Base-by-base conservation (phyloP, 2,329 filamentous ascomycete genomes). In the Phialophora verrucosa region DNA sequence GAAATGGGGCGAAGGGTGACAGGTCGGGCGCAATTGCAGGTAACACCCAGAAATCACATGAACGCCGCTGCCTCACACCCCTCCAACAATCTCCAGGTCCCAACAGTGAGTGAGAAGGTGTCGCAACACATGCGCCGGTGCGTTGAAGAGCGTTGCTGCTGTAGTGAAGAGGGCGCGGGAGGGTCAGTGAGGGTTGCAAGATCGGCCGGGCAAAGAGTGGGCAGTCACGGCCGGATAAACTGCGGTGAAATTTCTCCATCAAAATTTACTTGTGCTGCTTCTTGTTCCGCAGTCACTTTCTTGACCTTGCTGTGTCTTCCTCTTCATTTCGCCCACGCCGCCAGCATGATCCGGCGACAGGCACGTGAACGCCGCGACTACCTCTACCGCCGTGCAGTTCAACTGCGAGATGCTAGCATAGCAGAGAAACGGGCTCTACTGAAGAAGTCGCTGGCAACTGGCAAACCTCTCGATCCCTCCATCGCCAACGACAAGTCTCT, bases 351-450 rank as follows among this genome's bases (percentile, higher is more conserved):
- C 81, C 87, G 90, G 74, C 87, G 89, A 83, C 90, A 92, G 84
- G 89, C 90, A 69, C 88, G 91, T 72, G 88, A 93, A 78, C 85
- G 92, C 73, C 85, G 91, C 73, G 92, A 96, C 77, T 96, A 98
- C 78, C 88, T 99, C 74, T 96, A 97, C 79, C 88, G 94, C 67
- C 90, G 91, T 75, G 94, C 95, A 44, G 85, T 97, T 65, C 89
- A 92, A 25, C 86, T 97, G 51, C 89, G 91, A 72, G 92, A 97
- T 81, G 94, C 94, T 68, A 94, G 97, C 75, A 96, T 96, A 71
- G 91, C 91, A 64, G 92, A 96, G 77, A 97, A 97, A 78, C 85
- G 94, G 74, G 90, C 93, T 47, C 91, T 96, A 77, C 82, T 99
- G 62, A 91, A 93, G 77, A 88, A 90, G 38, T 93, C 93, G 10